Evolutionary conservation across 176 grass and related monocot species (phyloP).

Genomic region (Neostapfia colusana): DNA sequence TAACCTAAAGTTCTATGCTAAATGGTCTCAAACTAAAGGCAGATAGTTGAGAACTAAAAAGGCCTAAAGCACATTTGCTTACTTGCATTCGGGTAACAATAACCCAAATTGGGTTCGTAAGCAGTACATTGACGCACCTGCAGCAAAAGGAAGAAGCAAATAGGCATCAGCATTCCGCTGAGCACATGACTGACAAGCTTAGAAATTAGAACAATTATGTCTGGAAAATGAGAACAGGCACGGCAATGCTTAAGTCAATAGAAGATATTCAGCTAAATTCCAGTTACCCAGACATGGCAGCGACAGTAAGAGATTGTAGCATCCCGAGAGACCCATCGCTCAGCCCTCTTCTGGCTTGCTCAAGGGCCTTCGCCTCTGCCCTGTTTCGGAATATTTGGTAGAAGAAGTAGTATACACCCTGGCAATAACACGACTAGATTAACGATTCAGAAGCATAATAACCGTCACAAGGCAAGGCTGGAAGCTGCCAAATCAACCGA

Average conservation of each 20-base stretch:
- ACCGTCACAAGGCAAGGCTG: not conserved
- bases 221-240: conserved; percentile 1
- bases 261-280: not conserved
- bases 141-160: conserved; percentile 11
- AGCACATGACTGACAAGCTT: not conserved
- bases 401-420: conserved; percentile 99
- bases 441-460: conserved; percentile 9
- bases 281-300: conserved; percentile 80
- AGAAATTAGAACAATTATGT: not conserved
- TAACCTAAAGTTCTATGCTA: conserved; percentile 9
- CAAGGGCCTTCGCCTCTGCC: conserved; percentile 62
- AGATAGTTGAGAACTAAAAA: conserved; percentile 12
- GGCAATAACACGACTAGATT: not conserved
- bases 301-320: conserved; percentile 79
- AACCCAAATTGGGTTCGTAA: conserved; percentile 97
- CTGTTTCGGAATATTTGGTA: conserved; percentile 87
- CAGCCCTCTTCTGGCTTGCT: conserved; percentile 52
- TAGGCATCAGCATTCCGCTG: not conserved
- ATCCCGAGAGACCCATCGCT: conserved; percentile 94
- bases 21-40: too few species aligned
- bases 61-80: not conserved
- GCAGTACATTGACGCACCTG: conserved; percentile 90
- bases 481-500: not conserved
- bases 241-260: conserved; percentile 17
- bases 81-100: conserved; percentile 91